These are phyloP conservation scores for Earliella scabrosa DNA, from an alignment of 1,284 basidiomycete species.

Conservation along the genomic window DNA sequence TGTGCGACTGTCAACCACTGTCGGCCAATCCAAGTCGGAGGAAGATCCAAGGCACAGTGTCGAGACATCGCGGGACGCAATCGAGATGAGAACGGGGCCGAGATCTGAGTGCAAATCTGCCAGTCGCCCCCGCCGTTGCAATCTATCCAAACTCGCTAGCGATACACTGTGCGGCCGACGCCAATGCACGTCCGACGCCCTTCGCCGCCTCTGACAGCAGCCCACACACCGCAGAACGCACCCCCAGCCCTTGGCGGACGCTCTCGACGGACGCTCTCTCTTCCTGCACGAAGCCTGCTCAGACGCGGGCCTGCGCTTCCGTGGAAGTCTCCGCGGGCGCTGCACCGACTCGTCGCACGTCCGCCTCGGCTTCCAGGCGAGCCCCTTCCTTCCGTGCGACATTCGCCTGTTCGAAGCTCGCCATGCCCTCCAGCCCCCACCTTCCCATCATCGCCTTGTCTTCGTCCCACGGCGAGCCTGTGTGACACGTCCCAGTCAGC, in stretches of 20 bases:
- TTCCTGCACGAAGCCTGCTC: neutral
- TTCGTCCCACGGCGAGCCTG: conserved; percentile 88
- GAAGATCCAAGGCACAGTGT: conserved; percentile 17
- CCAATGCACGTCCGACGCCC: too few relatives aligned
- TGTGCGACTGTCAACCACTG: neutral
- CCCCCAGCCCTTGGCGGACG: too few relatives aligned
- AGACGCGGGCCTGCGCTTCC: conserved; percentile 16
- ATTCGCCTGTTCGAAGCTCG: conserved; percentile 76
- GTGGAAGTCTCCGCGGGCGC: conserved; percentile 2
- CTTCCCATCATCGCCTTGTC: conserved; percentile 94
- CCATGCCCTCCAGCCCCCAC: conserved; percentile 94
- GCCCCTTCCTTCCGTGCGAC: conserved; percentile 50
- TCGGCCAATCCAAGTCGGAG: neutral
- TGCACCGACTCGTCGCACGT: too few relatives aligned
- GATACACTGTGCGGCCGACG: conserved; percentile 14
- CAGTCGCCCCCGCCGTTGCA: conserved; percentile 3
- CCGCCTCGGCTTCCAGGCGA: conserved; percentile 29
- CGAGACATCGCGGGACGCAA: conserved; percentile 18
- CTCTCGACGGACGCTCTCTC: too few relatives aligned
- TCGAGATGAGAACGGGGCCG: conserved; percentile 14
- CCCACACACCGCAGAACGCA: too few relatives aligned
- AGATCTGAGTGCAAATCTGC: conserved; percentile 23
- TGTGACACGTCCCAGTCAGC: conserved; percentile 14
- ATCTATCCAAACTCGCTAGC: conserved; percentile 19
- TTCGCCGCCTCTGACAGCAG: too few relatives aligned